These are phyloP conservation scores for Bisporella sp. DNA, from an alignment of 2,329 filamentous ascomycete genomes.

Conservation along the genomic window DNA sequence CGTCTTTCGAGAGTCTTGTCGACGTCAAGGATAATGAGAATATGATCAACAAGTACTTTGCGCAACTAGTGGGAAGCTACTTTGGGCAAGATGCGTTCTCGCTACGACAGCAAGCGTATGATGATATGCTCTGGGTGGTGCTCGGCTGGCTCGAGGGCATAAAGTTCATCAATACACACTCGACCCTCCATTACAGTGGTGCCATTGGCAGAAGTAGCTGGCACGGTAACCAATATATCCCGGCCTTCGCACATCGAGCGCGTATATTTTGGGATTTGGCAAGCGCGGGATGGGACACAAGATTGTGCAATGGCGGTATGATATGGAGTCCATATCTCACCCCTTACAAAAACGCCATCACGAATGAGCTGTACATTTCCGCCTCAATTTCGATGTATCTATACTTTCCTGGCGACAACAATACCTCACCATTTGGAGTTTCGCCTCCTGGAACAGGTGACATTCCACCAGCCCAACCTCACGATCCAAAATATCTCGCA, in stretches of 20 bases:
- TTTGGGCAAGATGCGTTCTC: slow-evolving; percentile 77
- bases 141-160: slow-evolving; percentile 82
- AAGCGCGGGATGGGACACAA: slow-evolving; percentile 71
- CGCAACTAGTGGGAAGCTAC: slow-evolving; percentile 70
- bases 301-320: slow-evolving; percentile 81
- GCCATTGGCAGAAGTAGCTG: slow-evolving; percentile 37
- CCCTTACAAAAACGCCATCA: slow-evolving; percentile 95
- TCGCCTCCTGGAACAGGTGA: slow-evolving; percentile 5
- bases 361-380: slow-evolving; percentile 82
- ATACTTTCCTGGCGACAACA: slow-evolving; percentile 74
- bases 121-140: slow-evolving; percentile 95
- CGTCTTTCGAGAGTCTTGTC: slow-evolving; percentile 41
- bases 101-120: slow-evolving; percentile 73
- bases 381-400: slow-evolving; percentile 87
- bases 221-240: slow-evolving; percentile 71
- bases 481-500: slow-evolving; percentile 57
- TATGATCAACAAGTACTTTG: slow-evolving; percentile 75
- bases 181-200: slow-evolving; percentile 50
- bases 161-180: slow-evolving; percentile 68
- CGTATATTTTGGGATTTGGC: slow-evolving; percentile 82
- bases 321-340: slow-evolving; percentile 74
- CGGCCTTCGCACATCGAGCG: slow-evolving; percentile 74
- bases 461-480: slow-evolving; percentile 13
- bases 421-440: slow-evolving; percentile 58
- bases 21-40: slow-evolving; percentile 50